Base-by-base conservation (phyloP, 2,329 filamentous ascomycete species). In the Aureobasidium pullulans region DNA sequence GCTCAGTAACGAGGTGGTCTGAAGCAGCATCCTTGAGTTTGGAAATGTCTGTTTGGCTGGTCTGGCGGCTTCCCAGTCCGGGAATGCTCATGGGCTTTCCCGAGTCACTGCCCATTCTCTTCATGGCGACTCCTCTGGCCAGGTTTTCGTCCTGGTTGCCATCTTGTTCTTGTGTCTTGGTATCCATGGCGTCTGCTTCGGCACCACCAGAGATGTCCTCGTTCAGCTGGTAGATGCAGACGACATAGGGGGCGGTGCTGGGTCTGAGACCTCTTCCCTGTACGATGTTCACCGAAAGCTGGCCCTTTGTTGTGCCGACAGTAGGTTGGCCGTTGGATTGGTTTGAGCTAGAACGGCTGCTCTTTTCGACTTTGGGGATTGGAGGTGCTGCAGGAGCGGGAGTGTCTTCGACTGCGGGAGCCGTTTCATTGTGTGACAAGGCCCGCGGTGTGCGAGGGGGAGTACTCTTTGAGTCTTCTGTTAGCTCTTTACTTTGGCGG, bases 171-270 rank as follows among this genome's bases (percentile, higher is more conserved):
- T 60, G 48, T 48, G 56, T 47, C 54, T 63, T 48, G 15, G 58
- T 61, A 49, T 71, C 70, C 58, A 79, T 79, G 37, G 81, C 82
- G 60, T 84, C 81, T 58, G 77, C 78, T 64, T 86, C 84, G 11
- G 92, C 89, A 2, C 90, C 90, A 59, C 89, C 87, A 1, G 94
- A 97, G 59, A 99, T 96, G 67, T 96, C 87, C 73, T 99, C 94
- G 69, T 93, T 96, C 72, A 90, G 89, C 72, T 99, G 94, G 69
- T 97, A 99, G 29, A 96, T 92, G 61, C 89, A 96, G 10, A 99
- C 91, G 56, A 96, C 90, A 68, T 99, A 99, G 1, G 94, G 94
- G 68, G 96, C 90, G 61, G 86, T 84, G 70, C 90, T 90, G 60
- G 86, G 89, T 62, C 88, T 83, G 56, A 99, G 76, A 9, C 89